Evolutionary conservation across 768 basidiomycete species (phyloP).

Genomic region (Rhodotorula paludigena): DNA sequence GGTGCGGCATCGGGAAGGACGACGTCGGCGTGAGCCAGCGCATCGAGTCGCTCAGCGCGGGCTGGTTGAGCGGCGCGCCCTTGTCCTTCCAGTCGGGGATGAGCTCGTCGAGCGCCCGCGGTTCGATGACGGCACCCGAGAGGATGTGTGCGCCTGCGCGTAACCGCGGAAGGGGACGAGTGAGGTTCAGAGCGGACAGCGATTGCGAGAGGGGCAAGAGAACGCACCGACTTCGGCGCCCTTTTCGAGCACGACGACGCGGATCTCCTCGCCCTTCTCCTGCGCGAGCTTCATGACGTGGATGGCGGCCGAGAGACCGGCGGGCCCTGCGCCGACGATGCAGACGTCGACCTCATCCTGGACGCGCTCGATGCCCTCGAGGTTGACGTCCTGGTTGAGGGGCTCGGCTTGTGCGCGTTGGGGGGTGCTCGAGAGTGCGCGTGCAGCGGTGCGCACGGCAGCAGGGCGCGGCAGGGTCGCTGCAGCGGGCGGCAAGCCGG

Average conservation of each 20-base stretch:
- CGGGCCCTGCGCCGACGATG: constrained; percentile 93
- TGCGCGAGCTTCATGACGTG: constrained; percentile 85
- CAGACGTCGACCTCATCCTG: constrained; percentile 92
- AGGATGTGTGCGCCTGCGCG: constrained; percentile 80
- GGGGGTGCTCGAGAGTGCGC: constrained; percentile 1
- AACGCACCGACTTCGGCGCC: constrained; percentile 81
- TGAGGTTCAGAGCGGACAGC: background rate
- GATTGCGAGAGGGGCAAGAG: background rate
- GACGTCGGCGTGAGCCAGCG: constrained; percentile 67
- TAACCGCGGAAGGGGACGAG: background rate
- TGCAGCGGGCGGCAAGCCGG: background rate
- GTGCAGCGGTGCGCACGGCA: background rate
- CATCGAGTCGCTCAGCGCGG: constrained; percentile 75
- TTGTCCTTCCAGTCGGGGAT: constrained; percentile 73
- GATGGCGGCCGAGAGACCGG: constrained; percentile 92
- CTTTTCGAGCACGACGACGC: constrained; percentile 94
- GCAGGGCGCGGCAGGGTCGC: background rate
- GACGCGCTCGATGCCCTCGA: constrained; percentile 63
- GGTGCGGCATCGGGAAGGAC: constrained; percentile 82
- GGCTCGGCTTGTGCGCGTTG: background rate
- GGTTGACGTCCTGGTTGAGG: constrained; percentile 25
- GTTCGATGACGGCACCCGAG: constrained; percentile 91
- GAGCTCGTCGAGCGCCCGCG: constrained; percentile 81
- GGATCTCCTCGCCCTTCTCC: constrained; percentile 67
- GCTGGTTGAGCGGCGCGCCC: constrained; percentile 73